These are phyloP conservation scores for Kluyveromyces wickerhamii DNA, from an alignment of 805 yeast genomes.

Conservation along the genomic window DNA sequence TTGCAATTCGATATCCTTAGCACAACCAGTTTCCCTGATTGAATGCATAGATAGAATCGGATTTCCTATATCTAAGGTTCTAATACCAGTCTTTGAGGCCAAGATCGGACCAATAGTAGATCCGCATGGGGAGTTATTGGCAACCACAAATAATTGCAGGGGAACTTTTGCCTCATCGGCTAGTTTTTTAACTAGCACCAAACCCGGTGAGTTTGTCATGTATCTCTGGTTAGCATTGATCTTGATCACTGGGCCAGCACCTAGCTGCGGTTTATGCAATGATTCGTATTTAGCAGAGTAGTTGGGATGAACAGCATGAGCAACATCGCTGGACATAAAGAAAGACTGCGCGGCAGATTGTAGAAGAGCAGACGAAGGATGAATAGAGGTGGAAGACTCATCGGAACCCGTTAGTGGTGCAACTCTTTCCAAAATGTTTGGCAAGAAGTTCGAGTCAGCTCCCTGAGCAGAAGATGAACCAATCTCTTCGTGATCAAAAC, in stretches of 20 bases:
- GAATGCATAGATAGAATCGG: slow-evolving; percentile 94
- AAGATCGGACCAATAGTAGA: slow-evolving; percentile 94
- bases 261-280: slow-evolving; percentile 70
- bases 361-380: slow-evolving; percentile 34
- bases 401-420: slow-evolving; percentile 40
- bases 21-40: slow-evolving; percentile 84
- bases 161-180: slow-evolving; percentile 70
- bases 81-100: slow-evolving; percentile 77
- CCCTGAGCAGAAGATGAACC: slow-evolving; percentile 95
- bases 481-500: slow-evolving; percentile 94
- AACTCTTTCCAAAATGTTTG: slow-evolving; percentile 66
- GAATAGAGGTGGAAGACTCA: slow-evolving; percentile 22
- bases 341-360: slow-evolving; percentile 71
- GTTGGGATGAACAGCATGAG: slow-evolving; percentile 96
- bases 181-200: slow-evolving; percentile 63
- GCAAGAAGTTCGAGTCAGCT: slow-evolving; percentile 87
- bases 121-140: slow-evolving; percentile 92
- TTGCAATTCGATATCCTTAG: slow-evolving; percentile 59
- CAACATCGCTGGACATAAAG: slow-evolving; percentile 88
- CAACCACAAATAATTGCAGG: slow-evolving; percentile 83
- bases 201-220: slow-evolving; percentile 88
- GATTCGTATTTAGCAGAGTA: slow-evolving; percentile 69
- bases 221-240: slow-evolving; percentile 93
- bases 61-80: slow-evolving; percentile 84
- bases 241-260: slow-evolving; percentile 88